A percentile compares a stretch with the other conserved stretches of the same genome.
These are phyloP conservation scores for Azolla pinnata DNA, from an alignment of 75 land plant genomes.

Conservation along the genomic window DNA sequence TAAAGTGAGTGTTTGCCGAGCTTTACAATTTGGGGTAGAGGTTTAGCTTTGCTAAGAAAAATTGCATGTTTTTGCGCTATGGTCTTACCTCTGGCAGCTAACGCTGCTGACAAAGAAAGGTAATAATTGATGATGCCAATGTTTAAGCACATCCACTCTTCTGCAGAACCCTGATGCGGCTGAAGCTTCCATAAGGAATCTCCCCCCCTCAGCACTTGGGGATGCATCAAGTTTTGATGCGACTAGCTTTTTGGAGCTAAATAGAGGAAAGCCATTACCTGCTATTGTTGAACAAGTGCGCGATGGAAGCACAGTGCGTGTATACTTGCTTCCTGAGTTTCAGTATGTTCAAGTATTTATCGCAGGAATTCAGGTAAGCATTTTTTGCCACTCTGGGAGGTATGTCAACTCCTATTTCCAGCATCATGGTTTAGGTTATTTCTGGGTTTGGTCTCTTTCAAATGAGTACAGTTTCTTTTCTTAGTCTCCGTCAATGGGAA, in stretches of 20 bases:
- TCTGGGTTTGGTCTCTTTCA: slow-evolving; percentile 1
- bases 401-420: neutral
- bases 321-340: slow-evolving; percentile 84
- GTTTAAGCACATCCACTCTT: neutral
- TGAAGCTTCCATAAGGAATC: slow-evolving; percentile 62
- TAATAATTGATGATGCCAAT: too few relatives aligned
- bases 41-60: too few relatives aligned
- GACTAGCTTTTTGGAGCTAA: slow-evolving; percentile 43
- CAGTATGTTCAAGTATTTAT: slow-evolving; percentile 95
- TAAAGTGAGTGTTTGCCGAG: slow-evolving; percentile 57
- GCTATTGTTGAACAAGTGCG: slow-evolving; percentile 89
- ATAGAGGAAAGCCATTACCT: slow-evolving; percentile 68
- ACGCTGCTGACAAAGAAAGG: too few relatives aligned
- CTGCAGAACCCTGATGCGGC: slow-evolving; percentile 73
- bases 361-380: slow-evolving; percentile 86
- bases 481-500: slow-evolving; percentile 93
- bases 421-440: too few relatives aligned
- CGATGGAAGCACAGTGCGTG: slow-evolving; percentile 89
- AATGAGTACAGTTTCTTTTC: slow-evolving; percentile 12
- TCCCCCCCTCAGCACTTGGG: slow-evolving; percentile 94
- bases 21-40: too few relatives aligned
- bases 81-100: too few relatives aligned
- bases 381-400: neutral
- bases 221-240: slow-evolving; percentile 81
- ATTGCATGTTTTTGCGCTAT: too few relatives aligned